Percentiles rank a stretch among this genome's conserved stretches.
These are phyloP conservation scores for Botrytis fabae DNA, from an alignment of 2,329 filamentous ascomycete species.

Conservation along the genomic window DNA sequence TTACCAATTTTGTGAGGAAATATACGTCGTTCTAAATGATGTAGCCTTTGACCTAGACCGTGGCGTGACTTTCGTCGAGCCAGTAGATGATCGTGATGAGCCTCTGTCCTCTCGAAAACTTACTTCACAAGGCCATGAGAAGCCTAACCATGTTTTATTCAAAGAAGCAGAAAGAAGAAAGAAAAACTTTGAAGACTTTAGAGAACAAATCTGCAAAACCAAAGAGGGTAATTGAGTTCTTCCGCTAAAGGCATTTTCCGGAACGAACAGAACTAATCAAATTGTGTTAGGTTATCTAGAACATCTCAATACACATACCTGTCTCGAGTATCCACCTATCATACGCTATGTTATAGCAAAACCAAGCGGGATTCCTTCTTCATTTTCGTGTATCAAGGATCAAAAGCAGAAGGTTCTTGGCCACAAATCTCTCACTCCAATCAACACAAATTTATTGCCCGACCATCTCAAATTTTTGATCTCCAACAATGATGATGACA, in stretches of 20 bases:
- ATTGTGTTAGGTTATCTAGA: background rate
- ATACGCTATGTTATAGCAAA: constrained; percentile 14
- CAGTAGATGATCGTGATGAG: background rate
- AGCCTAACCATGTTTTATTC: background rate
- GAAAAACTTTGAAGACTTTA: background rate
- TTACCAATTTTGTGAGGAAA: constrained; percentile 7
- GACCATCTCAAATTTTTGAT: background rate
- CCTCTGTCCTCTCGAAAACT: background rate
- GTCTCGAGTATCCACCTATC: background rate
- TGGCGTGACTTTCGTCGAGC: background rate
- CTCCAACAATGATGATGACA: background rate
- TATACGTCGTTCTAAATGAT: constrained; percentile 4
- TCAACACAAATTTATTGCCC: background rate
- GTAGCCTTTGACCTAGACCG: background rate
- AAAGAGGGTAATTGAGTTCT: background rate
- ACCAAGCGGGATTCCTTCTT: too few relatives aligned
- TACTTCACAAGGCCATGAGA: background rate
- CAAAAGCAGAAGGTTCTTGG: background rate
- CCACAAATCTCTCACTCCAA: background rate
- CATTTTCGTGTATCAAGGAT: background rate
- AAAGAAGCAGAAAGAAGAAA: background rate
- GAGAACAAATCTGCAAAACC: background rate
- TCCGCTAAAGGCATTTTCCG: background rate
- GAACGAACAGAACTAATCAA: background rate
- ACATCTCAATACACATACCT: background rate